These are phyloP conservation scores for Boeremia lycopersici DNA, from an alignment of 2,329 filamentous ascomycete species.

Conservation along the genomic window DNA sequence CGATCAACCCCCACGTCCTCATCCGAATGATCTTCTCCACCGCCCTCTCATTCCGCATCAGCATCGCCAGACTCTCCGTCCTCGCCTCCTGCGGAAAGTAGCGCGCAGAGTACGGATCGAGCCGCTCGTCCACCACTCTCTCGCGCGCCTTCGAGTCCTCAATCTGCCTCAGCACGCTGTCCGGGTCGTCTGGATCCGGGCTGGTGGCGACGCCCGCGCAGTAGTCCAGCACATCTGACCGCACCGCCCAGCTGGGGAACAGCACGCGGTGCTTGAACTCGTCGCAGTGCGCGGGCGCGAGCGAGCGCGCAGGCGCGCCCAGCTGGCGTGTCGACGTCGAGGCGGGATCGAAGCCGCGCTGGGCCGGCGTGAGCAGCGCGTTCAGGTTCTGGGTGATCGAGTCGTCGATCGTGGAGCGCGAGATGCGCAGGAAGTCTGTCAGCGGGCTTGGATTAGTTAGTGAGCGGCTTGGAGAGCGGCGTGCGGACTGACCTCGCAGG, in stretches of 20 bases:
- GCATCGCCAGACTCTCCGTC: slow-evolving; percentile 76
- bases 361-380: slow-evolving; percentile 78
- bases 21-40: slow-evolving; percentile 80
- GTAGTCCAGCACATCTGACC: slow-evolving; percentile 84
- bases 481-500: slow-evolving; percentile 50
- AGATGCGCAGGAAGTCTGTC: slow-evolving; percentile 87
- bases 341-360: slow-evolving; percentile 74
- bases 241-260: slow-evolving; percentile 85
- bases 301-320: slow-evolving; percentile 56
- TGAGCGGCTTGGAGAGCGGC: slow-evolving; percentile 21
- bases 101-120: slow-evolving; percentile 88
- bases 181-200: slow-evolving; percentile 86
- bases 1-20: slow-evolving; percentile 80
- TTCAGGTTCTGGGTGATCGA: slow-evolving; percentile 93
- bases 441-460: slow-evolving; percentile 43
- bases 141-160: slow-evolving; percentile 75
- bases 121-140: slow-evolving; percentile 79
- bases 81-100: slow-evolving; percentile 81
- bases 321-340: slow-evolving; percentile 71
- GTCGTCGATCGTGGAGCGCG: slow-evolving; percentile 85
- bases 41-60: slow-evolving; percentile 75
- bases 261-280: slow-evolving; percentile 77
- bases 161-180: slow-evolving; percentile 69
- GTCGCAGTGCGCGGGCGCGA: slow-evolving; percentile 68
- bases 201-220: slow-evolving; percentile 87